Percentiles rank a stretch among this genome's conserved stretches.
These are phyloP conservation scores for Pseudocercospora musae DNA, from an alignment of 2,329 filamentous ascomycete species.

Conservation along the genomic window DNA sequence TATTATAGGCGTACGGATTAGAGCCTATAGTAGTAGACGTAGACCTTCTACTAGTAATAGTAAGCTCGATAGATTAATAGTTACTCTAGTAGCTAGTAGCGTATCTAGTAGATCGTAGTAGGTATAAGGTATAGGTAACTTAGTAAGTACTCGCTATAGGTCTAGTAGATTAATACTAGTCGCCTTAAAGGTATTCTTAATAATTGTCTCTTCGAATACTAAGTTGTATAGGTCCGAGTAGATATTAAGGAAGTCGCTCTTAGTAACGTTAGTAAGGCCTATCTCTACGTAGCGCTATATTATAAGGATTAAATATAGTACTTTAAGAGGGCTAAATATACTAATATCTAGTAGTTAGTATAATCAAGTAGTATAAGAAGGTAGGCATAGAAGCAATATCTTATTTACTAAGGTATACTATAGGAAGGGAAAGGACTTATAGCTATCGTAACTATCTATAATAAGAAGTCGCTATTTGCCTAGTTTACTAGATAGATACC, in stretches of 20 bases:
- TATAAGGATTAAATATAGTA: not conserved
- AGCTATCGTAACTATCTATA: not conserved
- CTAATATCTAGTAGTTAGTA: not conserved
- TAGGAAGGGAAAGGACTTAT: not conserved
- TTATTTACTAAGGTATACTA: not conserved
- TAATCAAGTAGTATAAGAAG: not conserved
- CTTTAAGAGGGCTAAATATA: not conserved
- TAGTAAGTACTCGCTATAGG: not conserved
- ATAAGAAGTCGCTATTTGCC: not conserved
- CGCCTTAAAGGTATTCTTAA: not conserved
- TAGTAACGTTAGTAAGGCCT: not conserved
- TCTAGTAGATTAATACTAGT: not conserved
- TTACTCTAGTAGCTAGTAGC: no score
- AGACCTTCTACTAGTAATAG: not conserved
- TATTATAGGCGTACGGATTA: not conserved
- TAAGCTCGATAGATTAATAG: not conserved
- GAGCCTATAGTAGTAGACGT: not conserved
- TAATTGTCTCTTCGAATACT: not conserved
- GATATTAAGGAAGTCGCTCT: not conserved
- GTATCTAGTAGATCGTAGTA: not conserved
- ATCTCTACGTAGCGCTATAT: not conserved
- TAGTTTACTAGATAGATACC: not conserved
- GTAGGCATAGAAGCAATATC: not conserved
- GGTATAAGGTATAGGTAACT: not conserved
- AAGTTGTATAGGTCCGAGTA: no score